Conservation (phyloP, 352 stramenopile genomes). For the Phytopythium oedochilum region DNA sequence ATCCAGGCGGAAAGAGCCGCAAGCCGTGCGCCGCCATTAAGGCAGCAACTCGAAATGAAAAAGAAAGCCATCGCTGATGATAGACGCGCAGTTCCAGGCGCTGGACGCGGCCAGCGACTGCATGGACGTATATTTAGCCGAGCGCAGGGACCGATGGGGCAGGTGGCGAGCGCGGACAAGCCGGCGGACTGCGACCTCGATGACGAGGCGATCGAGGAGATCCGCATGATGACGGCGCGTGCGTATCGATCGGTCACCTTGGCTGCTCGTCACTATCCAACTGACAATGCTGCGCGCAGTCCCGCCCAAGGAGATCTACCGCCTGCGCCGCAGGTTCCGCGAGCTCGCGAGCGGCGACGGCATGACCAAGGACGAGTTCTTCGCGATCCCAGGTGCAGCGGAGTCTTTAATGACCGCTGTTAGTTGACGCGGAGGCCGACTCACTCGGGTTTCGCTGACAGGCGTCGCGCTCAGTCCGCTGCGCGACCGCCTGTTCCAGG, state of each 20-base stretch:
- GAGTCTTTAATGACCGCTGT: background rate
- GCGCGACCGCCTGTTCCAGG: constrained; percentile 36
- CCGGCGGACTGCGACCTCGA: constrained; percentile 33
- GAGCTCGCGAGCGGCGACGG: constrained; percentile 25
- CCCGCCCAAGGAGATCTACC: constrained; percentile 45
- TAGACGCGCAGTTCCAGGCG: background rate
- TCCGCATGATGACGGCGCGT: constrained; percentile 58
- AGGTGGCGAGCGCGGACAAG: constrained; percentile 9
- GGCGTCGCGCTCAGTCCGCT: constrained; percentile 39
- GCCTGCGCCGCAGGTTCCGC: constrained; percentile 40
- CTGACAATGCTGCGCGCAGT: constrained; percentile 25
- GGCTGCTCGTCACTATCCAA: no score
- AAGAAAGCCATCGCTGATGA: background rate
- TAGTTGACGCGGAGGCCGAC: no score
- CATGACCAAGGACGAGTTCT: constrained; percentile 61
- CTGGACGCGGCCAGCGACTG: background rate
- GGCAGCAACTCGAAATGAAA: background rate
- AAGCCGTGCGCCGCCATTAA: background rate
- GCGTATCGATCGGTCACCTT: background rate
- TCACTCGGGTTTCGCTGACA: background rate
- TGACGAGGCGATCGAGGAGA: constrained; percentile 55
- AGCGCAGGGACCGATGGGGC: constrained; percentile 11
- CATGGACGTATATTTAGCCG: background rate
- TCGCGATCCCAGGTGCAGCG: constrained; percentile 19
- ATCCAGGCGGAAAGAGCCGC: background rate